Evolutionary conservation across 164 flowering plant genomes (phyloP), one percentile per base, ranked within the genome.

Genomic region (Magnolia sinica): DNA sequence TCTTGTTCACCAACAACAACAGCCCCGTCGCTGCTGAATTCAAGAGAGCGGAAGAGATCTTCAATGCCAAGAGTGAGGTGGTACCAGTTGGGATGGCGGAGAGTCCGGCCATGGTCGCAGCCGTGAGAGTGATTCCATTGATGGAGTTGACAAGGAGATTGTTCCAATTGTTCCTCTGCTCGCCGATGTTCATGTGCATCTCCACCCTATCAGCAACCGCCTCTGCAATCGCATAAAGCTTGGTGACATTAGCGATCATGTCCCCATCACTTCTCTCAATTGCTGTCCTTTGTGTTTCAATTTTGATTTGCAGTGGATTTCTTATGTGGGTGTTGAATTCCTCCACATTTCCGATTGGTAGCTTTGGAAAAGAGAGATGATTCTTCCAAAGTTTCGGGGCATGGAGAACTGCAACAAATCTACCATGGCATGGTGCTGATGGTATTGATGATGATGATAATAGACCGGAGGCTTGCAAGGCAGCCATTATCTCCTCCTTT

Each of bases 21-120:
- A 92, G 74, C n/a, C 88, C 89, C 0, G 92, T 87, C 10, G 91
- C 90, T 7, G 91, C 90, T 1, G 83, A 31, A 59, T 81, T 89
- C 27, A 91, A 27, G 1, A 85, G 29, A 2, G 83, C 74, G 0
- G 93, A 87, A 0, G 92, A 82, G 1, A 87, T 1, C 80, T 87
- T 88, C 31, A 92, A 76, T 1, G 88, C 87, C 65, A 76, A 10
- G 27, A 80, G 68, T 6, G 86, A 71, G 0, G 66, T 77, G 16
- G 49, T n/a, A 74, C 82, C 18, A 13, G 24, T 51, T 50, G 79
- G 68, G 13, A 76, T 67, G 14, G 87, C 75, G 7, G 86, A 86
- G 4, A 89, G 22, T 8, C 84, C 90, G 1, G 86, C 82, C 86
- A 87, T 84, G 14, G 85, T 79, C 4, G 88, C 78, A 0, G 89